phyloP scores from a whole-genome alignment of 768 basidiomycete genomes.

The Trametes cinnabarina region DNA sequence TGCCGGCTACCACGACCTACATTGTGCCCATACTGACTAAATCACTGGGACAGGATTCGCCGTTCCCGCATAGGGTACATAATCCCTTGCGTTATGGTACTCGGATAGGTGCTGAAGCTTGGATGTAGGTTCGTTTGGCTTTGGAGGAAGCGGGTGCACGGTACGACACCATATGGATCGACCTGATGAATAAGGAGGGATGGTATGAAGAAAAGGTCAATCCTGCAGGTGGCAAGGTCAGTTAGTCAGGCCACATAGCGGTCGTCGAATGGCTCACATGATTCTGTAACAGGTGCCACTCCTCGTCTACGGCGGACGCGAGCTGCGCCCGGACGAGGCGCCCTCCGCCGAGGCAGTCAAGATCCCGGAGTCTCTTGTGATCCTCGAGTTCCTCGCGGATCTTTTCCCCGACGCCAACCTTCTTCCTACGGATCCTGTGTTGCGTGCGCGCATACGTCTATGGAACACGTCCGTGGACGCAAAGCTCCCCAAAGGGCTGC shows the following conservation, averaged over 20 bases:
- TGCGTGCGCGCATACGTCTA: constrained; percentile 56
- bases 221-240: background rate
- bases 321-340: constrained; percentile 43
- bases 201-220: constrained; percentile 3
- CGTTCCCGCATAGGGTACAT: no score
- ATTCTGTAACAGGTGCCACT: constrained; percentile 62
- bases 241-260: no score
- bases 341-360: constrained; percentile 60
- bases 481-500: constrained; percentile 40
- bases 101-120: no score
- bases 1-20: no score
- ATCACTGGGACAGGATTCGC: no score
- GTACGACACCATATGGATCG: constrained; percentile 17
- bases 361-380: constrained; percentile 59
- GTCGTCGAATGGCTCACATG: no score
- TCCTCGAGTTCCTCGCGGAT: constrained; percentile 66
- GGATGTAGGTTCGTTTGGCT: background rate
- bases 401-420: constrained; percentile 46
- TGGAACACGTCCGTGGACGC: constrained; percentile 50
- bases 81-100: no score
- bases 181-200: constrained; percentile 1
- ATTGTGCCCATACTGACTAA: no score
- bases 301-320: constrained; percentile 58
- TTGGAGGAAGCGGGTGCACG: constrained; percentile 4
- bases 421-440: constrained; percentile 53